Percentiles rank a stretch among this genome's conserved stretches.
These are phyloP conservation scores for Cupressus sempervirens DNA, from an alignment of 75 land plant genomes.

Conservation along the genomic window DNA sequence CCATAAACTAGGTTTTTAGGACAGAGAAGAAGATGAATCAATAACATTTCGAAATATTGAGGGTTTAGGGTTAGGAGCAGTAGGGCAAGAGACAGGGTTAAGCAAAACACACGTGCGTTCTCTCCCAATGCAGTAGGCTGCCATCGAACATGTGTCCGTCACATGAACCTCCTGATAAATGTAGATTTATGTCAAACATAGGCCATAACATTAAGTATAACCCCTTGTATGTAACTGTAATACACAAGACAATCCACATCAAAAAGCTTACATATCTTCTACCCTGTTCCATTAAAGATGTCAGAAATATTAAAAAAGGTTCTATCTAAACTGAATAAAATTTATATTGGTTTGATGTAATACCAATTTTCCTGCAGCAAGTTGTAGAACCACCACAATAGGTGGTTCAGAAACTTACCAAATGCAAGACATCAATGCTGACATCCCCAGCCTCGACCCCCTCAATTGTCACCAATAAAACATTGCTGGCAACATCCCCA, in stretches of 20 bases:
- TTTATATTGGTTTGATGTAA: constrained; percentile 5
- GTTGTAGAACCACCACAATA: not conserved
- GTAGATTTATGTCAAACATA: constrained; percentile 63
- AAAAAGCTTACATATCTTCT: constrained; percentile 12
- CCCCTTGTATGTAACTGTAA: constrained; percentile 14
- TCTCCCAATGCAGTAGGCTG: constrained; percentile 86
- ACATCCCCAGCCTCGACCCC: constrained; percentile 92
- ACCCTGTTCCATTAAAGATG: constrained; percentile 3
- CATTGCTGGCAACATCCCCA: constrained; percentile 93
- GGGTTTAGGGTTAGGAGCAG: constrained; percentile 25
- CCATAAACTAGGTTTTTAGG: constrained; percentile 2
- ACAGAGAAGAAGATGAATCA: constrained; percentile 21
- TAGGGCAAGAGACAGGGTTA: constrained; percentile 50
- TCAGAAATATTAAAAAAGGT: constrained; percentile 4
- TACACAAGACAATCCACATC: constrained; percentile 14
- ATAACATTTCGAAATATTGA: not conserved
- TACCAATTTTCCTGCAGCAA: constrained; percentile 3
- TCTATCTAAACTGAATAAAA: not conserved
- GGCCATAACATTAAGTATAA: constrained; percentile 12
- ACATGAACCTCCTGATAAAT: constrained; percentile 91
- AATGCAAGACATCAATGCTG: constrained; percentile 91
- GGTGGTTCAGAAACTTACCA: constrained; percentile 60
- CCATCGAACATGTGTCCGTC: constrained; percentile 77
- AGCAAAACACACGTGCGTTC: constrained; percentile 79
- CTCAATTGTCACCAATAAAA: constrained; percentile 90